Base-by-base conservation (phyloP, 1,139 yeast genomes). In the Schizosaccharomyces versatilis region DNA sequence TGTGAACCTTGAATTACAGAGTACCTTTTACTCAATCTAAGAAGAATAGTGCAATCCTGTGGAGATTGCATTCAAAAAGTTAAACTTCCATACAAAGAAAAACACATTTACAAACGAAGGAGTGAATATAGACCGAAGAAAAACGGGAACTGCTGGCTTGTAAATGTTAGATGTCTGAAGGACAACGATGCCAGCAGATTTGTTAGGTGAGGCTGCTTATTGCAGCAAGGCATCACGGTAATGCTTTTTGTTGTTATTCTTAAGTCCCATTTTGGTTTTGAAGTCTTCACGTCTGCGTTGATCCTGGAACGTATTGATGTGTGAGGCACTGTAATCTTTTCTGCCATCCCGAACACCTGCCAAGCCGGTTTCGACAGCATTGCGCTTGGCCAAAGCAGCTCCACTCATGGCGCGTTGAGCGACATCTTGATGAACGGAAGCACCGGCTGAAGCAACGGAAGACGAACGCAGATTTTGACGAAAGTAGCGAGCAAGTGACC, bases 191-290 rank as follows among this genome's bases (percentile, higher is more conserved):
- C 32, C 32, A 24, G 32, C 32, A 24, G 32, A 24, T 24, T 24
- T 2, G 32, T 24, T 24, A 24, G 32, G 5, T 24, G 32, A 24
- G 54, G 54, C 3, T 39, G 39, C 47, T 66, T 72, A 88, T 71
- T 88, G 96, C 64, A 90, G 74, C 62, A 90, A 73, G 67, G 80
- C 93, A 68, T 90, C 97, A 67, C 97, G 80, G 75, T 73, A 90
- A 67, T 88, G 86, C 56, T 84, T 82, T 74, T 90, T 96, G 73
- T 81, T 76, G 68, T 90, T 90, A 68, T 84, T 73, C 68, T 83
- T 84, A 59, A 81, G 79, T 47, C 85, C 82, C 64, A 81, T 86
- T 61, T 79, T 74, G 57, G 75, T 71, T 65, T 84, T 85, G 63
- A 75, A 79, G 60, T 80, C 75, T 66, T 75, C 77, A 66, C 75